phyloP scores from a whole-genome alignment of 257 asterid genomes.

The Forsythia suspensa region DNA sequence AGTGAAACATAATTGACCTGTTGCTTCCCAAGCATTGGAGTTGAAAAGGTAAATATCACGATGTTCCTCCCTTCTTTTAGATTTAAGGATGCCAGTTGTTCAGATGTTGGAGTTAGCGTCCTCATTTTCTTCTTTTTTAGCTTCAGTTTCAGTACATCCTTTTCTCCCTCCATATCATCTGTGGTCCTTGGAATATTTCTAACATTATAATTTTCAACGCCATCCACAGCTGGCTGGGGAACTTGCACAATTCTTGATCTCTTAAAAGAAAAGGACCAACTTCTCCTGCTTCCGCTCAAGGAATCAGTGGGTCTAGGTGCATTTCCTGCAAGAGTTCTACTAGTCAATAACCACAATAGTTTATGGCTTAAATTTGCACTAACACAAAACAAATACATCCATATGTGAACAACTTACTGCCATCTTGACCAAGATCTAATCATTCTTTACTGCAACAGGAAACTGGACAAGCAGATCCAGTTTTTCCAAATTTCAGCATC shows the following conservation, averaged over 20 bases:
- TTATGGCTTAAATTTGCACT: conserved; percentile 5
- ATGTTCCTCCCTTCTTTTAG: conserved; percentile 78
- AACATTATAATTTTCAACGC: conserved; percentile 24
- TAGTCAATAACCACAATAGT: conserved; percentile 18
- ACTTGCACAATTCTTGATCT: conserved; percentile 40
- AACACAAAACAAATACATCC: neutral
- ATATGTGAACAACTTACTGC: neutral
- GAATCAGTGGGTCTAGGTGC: conserved; percentile 39
- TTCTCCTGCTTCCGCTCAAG: conserved; percentile 41
- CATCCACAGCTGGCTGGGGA: conserved; percentile 30
- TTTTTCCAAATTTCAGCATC: conserved; percentile 3
- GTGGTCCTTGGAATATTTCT: conserved; percentile 23
- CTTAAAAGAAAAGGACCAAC: conserved; percentile 47
- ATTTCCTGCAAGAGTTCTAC: conserved; percentile 41
- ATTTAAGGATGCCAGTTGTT: conserved; percentile 76
- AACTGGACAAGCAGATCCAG: neutral
- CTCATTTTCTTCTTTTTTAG: conserved; percentile 47
- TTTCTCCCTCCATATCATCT: conserved; percentile 32
- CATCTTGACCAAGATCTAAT: neutral
- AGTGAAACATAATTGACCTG: conserved; percentile 51
- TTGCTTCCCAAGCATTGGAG: conserved; percentile 89
- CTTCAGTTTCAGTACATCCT: conserved; percentile 39
- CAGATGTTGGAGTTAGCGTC: conserved; percentile 68
- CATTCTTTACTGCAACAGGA: neutral
- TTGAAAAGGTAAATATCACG: conserved; percentile 78